phyloP scores from a whole-genome alignment of 768 basidiomycete genomes.

The Hortiboletus flavorubellus region DNA sequence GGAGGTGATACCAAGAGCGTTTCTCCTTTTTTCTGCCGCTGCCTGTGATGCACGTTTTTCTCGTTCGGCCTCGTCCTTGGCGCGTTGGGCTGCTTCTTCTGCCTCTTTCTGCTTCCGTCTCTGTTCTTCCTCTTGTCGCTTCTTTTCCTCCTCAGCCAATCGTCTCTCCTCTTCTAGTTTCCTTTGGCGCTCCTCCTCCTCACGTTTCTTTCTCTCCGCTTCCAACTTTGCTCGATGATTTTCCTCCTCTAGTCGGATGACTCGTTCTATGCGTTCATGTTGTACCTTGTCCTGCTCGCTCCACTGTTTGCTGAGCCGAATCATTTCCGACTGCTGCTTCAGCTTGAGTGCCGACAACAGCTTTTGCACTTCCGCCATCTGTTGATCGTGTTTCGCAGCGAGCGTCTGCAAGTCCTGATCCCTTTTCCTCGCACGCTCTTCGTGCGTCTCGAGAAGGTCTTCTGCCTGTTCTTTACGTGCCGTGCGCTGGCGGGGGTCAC shows the following conservation, averaged over 20 bases:
- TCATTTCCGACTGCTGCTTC: conserved; percentile 45
- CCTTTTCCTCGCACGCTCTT: conserved; percentile 5
- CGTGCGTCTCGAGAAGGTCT: conserved; percentile 18
- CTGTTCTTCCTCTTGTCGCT: conserved; percentile 41
- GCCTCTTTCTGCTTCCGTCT: conserved; percentile 34
- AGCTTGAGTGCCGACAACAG: conserved; percentile 43
- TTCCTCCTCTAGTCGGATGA: conserved; percentile 62
- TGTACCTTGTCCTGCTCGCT: conserved; percentile 41
- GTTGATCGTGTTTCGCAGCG: conserved; percentile 42
- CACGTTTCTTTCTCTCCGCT: conserved; percentile 50
- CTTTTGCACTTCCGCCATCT: conserved; percentile 49
- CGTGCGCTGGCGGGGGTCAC: conserved; percentile 29
- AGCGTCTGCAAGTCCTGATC: conserved; percentile 29
- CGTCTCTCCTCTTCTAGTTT: conserved; percentile 48
- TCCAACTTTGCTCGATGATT: conserved; percentile 50
- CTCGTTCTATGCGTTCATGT: conserved; percentile 58
- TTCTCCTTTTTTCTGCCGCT: conserved; percentile 38
- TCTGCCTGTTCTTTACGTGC: conserved; percentile 35
- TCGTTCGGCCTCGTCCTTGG: conserved; percentile 33
- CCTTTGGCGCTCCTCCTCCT: conserved; percentile 45
- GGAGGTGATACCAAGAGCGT: conserved; percentile 48
- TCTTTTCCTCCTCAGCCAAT: conserved; percentile 42
- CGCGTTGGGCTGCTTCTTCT: conserved; percentile 29
- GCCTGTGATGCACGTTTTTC: conserved; percentile 37
- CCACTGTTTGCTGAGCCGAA: conserved; percentile 43